Evolutionary conservation across 108 stramenopile species (phyloP).

Genomic region (Fragilaria crotonensis): DNA sequence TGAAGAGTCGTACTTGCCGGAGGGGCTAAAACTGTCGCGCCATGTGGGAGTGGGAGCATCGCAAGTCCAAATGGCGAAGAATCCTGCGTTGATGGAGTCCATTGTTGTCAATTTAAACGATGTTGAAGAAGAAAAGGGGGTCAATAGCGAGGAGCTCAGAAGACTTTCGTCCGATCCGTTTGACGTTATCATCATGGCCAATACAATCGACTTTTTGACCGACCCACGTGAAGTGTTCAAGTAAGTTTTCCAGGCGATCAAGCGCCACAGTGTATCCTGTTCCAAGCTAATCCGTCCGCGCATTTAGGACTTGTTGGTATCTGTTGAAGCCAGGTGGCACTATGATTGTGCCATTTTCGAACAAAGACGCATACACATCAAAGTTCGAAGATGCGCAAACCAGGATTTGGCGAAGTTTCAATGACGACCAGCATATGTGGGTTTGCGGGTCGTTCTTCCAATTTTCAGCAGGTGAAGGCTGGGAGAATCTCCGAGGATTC

Average conservation of each 20-base stretch:
- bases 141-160: slow-evolving; percentile 58
- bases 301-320: slow-evolving; percentile 62
- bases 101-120: slow-evolving; percentile 72
- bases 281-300: no score
- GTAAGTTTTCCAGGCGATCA: slow-evolving; percentile 25
- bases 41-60: slow-evolving; percentile 76
- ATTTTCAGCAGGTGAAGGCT: slow-evolving; percentile 85
- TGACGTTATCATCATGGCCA: slow-evolving; percentile 80
- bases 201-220: slow-evolving; percentile 78
- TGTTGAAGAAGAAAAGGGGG: slow-evolving; percentile 57
- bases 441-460: slow-evolving; percentile 87
- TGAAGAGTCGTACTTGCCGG: slow-evolving; percentile 76
- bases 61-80: slow-evolving; percentile 53
- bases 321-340: slow-evolving; percentile 79
- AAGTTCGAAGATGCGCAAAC: slow-evolving; percentile 78
- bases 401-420: slow-evolving; percentile 86
- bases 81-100: slow-evolving; percentile 66
- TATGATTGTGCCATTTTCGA: slow-evolving; percentile 69
- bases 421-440: slow-evolving; percentile 97
- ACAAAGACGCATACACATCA: slow-evolving; percentile 58
- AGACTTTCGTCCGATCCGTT: slow-evolving; percentile 48
- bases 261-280: no score
- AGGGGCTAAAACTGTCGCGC: slow-evolving; percentile 43
- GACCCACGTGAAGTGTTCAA: slow-evolving; percentile 80
- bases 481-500: slow-evolving; percentile 75